These are phyloP conservation scores for Grosmannia huntii DNA, from an alignment of 2,329 filamentous ascomycete genomes.

Conservation along the genomic window DNA sequence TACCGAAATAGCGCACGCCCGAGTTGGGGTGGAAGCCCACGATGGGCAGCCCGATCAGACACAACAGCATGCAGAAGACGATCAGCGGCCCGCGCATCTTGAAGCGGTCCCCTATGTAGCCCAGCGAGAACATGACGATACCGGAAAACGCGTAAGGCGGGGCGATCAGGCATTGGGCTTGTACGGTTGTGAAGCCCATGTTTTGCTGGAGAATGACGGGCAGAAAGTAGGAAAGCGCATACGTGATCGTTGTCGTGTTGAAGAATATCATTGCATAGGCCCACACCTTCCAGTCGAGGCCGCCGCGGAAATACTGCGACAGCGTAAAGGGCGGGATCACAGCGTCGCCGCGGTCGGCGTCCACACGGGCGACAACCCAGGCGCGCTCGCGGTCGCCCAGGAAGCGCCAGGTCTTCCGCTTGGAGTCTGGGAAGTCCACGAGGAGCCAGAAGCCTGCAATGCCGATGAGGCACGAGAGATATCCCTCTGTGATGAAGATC, in stretches of 20 bases:
- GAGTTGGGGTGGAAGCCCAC: constrained; percentile 52
- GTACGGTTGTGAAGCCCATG: constrained; percentile 52
- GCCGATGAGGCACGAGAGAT: constrained; percentile 40
- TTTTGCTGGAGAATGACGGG: constrained; percentile 55
- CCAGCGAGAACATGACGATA: constrained; percentile 45
- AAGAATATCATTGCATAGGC: constrained; percentile 47
- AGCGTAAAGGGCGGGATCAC: constrained; percentile 39
- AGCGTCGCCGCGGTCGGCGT: constrained; percentile 44
- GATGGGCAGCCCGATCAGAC: constrained; percentile 56
- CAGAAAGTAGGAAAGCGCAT: constrained; percentile 67
- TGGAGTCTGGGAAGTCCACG: constrained; percentile 51
- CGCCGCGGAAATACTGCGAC: constrained; percentile 31
- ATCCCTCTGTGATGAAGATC: constrained; percentile 48
- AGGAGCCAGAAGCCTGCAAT: constrained; percentile 41
- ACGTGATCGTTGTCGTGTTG: constrained; percentile 58
- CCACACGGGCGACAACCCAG: constrained; percentile 41
- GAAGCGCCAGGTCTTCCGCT: constrained; percentile 37
- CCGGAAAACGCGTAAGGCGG: constrained; percentile 56
- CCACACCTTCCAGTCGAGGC: constrained; percentile 47
- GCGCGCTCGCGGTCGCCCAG: constrained; percentile 35
- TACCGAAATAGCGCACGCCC: constrained; percentile 55
- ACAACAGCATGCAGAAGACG: constrained; percentile 37
- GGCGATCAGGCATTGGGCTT: constrained; percentile 57
- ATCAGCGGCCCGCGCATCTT: constrained; percentile 54
- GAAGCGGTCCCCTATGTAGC: constrained; percentile 55